Evolutionary conservation across 2,329 filamentous ascomycete genomes (phyloP), one percentile per base, ranked within the genome.

Genomic region (Trichoderma afroharzianum): DNA sequence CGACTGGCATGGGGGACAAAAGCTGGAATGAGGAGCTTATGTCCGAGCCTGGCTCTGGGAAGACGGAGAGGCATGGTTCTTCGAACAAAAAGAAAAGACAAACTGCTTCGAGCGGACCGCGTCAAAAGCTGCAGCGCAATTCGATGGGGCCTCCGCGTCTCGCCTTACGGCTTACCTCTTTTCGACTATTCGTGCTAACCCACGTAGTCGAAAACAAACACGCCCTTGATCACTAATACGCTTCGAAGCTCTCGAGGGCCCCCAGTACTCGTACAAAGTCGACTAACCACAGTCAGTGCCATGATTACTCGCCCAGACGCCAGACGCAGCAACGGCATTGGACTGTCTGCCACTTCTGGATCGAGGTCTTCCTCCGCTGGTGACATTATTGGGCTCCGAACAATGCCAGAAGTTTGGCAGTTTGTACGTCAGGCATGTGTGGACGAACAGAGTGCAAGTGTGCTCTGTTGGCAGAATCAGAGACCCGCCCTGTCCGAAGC

Each of bases 1-100:
- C 62, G 26, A 50, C 62, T 63, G 62, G 62, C 62, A 63, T 50
- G 62, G 62, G 39, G 18, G 53, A 43, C 55, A 57, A 55, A 68
- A 59, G 64, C 64, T 68, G 64, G 64, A 68, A 68, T 68, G 64
- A 68, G 64, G 64, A 59, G 64, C 64, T 68, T 68, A 68, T 68
- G 50, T 68, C 64, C 55, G 64, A 59, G 12, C n/a, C 18, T 32
- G 30, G 47, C 39, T 18, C 39, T 43, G 43, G n/a, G 43, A 21
- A 63, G 30, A 24, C 5, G 11, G 32, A 39, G 12, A 24, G 30
- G 3, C 39, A n/a, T 43, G 39, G 39, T 43, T 43, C 39, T 43
- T 43, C 39, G 39, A 43, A 18, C 6, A 43, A 18, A 43, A n/a
- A 18, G 15, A 53, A 24, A 53, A 14, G 47, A 24, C 47, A 53